Conservation (phyloP, 495 filamentous ascomycete species). For the Parathielavia appendiculata region DNA sequence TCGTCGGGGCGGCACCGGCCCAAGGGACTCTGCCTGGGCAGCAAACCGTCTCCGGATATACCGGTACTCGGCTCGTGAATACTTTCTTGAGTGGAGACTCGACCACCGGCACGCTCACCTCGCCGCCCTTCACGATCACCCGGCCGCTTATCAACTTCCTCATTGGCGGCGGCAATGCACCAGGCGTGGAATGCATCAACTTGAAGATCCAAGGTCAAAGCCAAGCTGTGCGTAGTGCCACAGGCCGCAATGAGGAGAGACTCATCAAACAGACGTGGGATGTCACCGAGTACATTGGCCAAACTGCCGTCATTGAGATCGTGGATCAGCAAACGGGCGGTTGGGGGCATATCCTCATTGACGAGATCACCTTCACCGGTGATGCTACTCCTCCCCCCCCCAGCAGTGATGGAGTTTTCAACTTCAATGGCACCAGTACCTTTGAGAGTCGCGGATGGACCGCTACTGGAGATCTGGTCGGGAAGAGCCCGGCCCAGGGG, state of each 20-base stretch:
- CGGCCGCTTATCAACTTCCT: conserved; percentile 2
- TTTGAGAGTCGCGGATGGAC: conserved; percentile 3
- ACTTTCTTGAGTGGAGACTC: conserved; percentile 4
- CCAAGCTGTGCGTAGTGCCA: neutral
- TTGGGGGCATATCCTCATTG: conserved; percentile 1
- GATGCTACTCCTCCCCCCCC: neutral
- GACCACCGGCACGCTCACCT: conserved; percentile 4
- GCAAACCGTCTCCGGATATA: conserved; percentile 3
- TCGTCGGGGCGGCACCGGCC: conserved; percentile 3
- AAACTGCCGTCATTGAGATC: neutral
- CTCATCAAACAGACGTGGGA: neutral
- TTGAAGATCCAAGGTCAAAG: neutral
- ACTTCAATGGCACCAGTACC: neutral
- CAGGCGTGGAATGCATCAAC: conserved; percentile 1
- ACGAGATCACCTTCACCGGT: neutral
- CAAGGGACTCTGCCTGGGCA: conserved; percentile 2
- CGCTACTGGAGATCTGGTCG: neutral
- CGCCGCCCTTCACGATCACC: conserved; percentile 3
- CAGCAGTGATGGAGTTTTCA: neutral
- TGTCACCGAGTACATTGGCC: neutral
- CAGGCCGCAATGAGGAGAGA: neutral
- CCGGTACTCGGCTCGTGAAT: neutral
- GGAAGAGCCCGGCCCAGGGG: neutral
- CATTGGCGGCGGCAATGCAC: conserved; percentile 4
- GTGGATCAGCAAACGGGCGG: neutral